Base-by-base conservation (phyloP, 148 eudicot species). In the Chenopodium quinoa region DNA sequence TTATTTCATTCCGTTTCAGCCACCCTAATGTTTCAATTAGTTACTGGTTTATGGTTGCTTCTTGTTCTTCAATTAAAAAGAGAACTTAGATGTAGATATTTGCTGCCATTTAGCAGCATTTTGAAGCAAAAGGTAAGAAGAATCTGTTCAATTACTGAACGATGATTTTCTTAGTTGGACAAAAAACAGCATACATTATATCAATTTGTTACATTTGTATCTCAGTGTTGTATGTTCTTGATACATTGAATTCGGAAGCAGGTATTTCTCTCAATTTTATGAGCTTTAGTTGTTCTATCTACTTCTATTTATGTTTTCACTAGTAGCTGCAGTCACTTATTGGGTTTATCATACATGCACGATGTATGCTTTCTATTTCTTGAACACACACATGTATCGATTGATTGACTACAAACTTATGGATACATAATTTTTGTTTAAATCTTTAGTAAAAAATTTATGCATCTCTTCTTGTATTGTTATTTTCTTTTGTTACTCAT, bases 51-150 rank as follows among this genome's bases (percentile, higher is more conserved):
- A 40, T 44, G 37, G 25, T 23, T 31, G 54, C 60, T 72, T 82
- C 69, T n/a, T 27, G 75, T 13, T 37, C 74, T 64, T 46, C 32
- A 6, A 54, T 72, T 20, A 31, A 67, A 37, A 73, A 12, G 60
- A 72, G 78, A 23, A 54, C 66, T 58, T 83, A 73, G 82, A 83
- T 73, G 85, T 58, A 66, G 82, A 67, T 78, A 65, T n/a, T 63
- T 37, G 75, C 69, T 54, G 78, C 32, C 78, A 75, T 78, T 79
- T 46, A 54, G 25, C 67, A 16, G 19, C 52, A 48, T 83, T 75
- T 71, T 79, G 46, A 58, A 44, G 62, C 81, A 62, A 60, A 37
- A 32, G 40, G 31, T 48, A 47, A 8, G 54, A 75, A 34, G 40
- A 81, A 10, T 66, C n/a, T 22, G 62, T 66, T 75, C 75, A n/a